phyloP scores from a whole-genome alignment of 2,329 filamentous ascomycete species.

The Ambrosiella cleistominuta region DNA sequence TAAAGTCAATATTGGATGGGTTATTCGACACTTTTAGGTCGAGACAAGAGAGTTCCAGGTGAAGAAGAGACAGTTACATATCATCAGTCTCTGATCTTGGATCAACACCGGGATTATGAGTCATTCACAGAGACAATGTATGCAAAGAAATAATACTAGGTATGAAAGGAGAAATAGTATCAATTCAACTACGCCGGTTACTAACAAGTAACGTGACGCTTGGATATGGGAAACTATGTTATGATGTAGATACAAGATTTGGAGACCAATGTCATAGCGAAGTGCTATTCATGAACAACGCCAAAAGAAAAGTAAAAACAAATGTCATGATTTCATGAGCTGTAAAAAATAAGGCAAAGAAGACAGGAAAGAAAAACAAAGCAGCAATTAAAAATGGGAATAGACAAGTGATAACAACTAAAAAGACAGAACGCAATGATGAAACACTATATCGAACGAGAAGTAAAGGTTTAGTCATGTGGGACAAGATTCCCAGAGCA shows the following conservation, averaged over 20 bases:
- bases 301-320: not conserved
- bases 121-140: not conserved
- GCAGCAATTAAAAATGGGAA: conserved; percentile 1
- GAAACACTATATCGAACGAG: not conserved
- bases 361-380: conserved; percentile 6
- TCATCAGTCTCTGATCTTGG: no score
- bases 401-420: conserved; percentile 2
- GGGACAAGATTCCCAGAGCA: not conserved
- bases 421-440: not conserved
- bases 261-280: not conserved
- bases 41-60: no score
- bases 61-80: no score
- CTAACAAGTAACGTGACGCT: not conserved
- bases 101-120: no score
- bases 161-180: not conserved
- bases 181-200: not conserved
- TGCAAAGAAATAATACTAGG: not conserved
- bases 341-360: not conserved
- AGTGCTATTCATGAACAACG: conserved; percentile 6
- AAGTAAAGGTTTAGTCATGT: not conserved
- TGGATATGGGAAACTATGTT: not conserved
- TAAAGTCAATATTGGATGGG: no score
- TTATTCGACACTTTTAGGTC: no score
- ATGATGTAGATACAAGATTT: not conserved
- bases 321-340: conserved; percentile 3